Evolutionary conservation across 352 stramenopile species (phyloP), one percentile per base, ranked within the genome.

Genomic region (Pythium brassicae): DNA sequence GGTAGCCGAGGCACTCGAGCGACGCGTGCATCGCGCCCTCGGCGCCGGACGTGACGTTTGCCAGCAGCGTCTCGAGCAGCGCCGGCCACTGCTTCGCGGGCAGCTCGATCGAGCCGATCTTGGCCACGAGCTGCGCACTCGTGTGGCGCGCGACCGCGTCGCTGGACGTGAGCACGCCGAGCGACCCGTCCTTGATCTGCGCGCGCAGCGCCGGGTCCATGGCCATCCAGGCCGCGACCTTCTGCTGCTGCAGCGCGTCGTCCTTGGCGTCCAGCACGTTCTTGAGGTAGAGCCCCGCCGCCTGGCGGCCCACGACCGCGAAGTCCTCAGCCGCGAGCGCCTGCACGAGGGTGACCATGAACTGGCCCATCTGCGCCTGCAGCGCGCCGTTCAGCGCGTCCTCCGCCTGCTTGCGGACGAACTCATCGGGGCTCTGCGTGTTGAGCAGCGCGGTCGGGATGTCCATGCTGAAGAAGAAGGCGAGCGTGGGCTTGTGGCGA

Each of bases 61-160:
- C 76, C 51, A 98, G 75, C 53, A 99, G 62, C 9, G 69, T 77
- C 23, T 89, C 78, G 2, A 99, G 77, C 62, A 99, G 86, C 39
- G 89, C 78, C 1, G 94, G 92, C 96, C 97, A 99, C 72, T 98
- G 69, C 55, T 97, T 90, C 48, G 73, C 73, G n/a, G 94, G 91
- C 17, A 98, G 66, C 70, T 98, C 95, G 19, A 99, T 90, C 22
- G 88, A 82, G 44, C 92, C 95, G 55, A 98, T 86, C 76, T 98
- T 97, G 23, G 94, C 89, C 43, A 97, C 86, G 10, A 97, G 82
- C 61, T 98, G 88, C 10, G 94, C 94, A 43, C 88, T 95, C 35
- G 83, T 94, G 71, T 94, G 83, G 47, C 80, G 78, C 43, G 83
- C 83, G 22, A 86, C 71, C 4, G 75, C 49, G 55, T 94, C 79